Evolutionary conservation across 441 rosid genomes (phyloP).

Genomic region (Macaranga tanarius): DNA sequence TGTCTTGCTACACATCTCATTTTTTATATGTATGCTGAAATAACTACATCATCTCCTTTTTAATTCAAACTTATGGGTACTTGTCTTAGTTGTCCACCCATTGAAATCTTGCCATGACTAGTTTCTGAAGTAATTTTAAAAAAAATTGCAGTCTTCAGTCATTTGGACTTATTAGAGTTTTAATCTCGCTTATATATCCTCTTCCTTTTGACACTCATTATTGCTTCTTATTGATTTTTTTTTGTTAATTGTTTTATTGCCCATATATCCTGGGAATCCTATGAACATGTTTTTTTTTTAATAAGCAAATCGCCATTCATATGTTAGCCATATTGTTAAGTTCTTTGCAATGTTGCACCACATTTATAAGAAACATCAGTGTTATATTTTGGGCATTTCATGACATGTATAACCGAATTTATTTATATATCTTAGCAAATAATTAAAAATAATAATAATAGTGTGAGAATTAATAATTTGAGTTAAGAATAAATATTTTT

Average conservation of each 20-base stretch:
- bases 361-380: slow-evolving; percentile 18
- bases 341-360: not conserved
- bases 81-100: not conserved
- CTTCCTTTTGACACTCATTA: not conserved
- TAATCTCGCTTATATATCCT: not conserved
- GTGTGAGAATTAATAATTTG: no score
- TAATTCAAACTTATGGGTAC: not conserved
- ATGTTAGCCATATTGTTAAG: not conserved
- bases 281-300: not conserved
- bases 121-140: not conserved
- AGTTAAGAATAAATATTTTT: no score
- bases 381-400: slow-evolving; percentile 28
- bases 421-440: no score
- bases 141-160: not conserved
- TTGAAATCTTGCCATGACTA: not conserved
- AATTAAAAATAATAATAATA: no score
- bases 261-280: not conserved
- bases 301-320: not conserved
- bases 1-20: slow-evolving; percentile 16
- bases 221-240: slow-evolving; percentile 5
- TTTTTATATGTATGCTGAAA: not conserved
- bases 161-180: not conserved
- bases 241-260: not conserved
- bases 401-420: no score
- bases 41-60: not conserved